Percentiles rank a stretch among this genome's conserved stretches.
phyloP scores from a whole-genome alignment of 2,329 filamentous ascomycete species.

The Sordariomycetes sp. region DNA sequence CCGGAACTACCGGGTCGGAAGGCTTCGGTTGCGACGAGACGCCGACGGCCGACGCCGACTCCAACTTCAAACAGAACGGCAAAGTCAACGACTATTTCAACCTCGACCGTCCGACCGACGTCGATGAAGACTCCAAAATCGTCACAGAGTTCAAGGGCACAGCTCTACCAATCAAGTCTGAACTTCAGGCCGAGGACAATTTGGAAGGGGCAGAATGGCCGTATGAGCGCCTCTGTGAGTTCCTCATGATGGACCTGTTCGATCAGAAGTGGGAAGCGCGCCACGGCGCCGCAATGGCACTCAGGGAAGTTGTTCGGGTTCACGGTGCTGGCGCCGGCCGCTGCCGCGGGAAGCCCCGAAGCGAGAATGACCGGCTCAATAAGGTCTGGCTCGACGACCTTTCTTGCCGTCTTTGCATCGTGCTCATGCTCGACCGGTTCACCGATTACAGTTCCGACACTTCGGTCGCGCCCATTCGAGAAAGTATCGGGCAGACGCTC shows the following conservation, averaged over 20 bases:
- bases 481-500: constrained; percentile 88
- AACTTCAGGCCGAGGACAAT: constrained; percentile 66
- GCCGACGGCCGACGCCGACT: constrained; percentile 33
- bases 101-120: constrained; percentile 61
- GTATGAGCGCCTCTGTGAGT: constrained; percentile 85
- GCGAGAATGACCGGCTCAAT: constrained; percentile 70
- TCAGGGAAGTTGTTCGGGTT: constrained; percentile 83
- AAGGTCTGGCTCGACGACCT: constrained; percentile 84
- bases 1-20: constrained; percentile 47
- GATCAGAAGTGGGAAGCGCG: constrained; percentile 90
- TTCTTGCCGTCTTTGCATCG: constrained; percentile 86
- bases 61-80: constrained; percentile 46
- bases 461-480: constrained; percentile 87
- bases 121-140: constrained; percentile 83
- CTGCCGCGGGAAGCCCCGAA: constrained; percentile 50
- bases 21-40: constrained; percentile 48
- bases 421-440: constrained; percentile 94
- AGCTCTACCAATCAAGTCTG: constrained; percentile 67
- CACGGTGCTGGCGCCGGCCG: constrained; percentile 84
- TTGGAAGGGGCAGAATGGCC: constrained; percentile 82
- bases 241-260: constrained; percentile 86
- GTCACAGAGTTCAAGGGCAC: constrained; percentile 92
- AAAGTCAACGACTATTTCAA: constrained; percentile 78
- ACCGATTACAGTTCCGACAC: constrained; percentile 97
- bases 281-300: constrained; percentile 88